Conservation (phyloP, 2,329 filamentous ascomycete genomes). For the Fusarium napiforme region DNA sequence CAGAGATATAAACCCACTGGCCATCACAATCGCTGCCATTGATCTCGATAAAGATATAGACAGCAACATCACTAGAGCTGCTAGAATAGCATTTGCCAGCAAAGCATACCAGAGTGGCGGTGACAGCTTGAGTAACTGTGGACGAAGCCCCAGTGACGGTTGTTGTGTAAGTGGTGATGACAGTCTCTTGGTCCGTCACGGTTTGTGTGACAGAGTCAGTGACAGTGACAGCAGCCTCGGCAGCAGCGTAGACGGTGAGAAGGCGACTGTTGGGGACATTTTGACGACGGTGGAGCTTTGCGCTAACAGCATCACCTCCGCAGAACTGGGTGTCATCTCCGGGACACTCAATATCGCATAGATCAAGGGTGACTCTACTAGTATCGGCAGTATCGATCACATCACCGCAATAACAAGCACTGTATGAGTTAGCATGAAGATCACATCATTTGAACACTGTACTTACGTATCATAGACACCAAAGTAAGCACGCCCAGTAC, state of each 20-base stretch:
- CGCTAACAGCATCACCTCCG: background rate
- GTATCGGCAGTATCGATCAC: background rate
- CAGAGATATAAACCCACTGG: slow-evolving; percentile 29
- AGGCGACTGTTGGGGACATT: slow-evolving; percentile 27
- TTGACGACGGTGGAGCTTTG: background rate
- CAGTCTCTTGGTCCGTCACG: slow-evolving; percentile 19
- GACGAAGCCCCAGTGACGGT: slow-evolving; percentile 11
- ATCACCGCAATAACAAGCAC: background rate
- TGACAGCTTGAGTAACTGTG: slow-evolving; percentile 22
- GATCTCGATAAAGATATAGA: slow-evolving; percentile 36
- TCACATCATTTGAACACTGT: fast-evolving
- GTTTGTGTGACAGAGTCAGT: slow-evolving; percentile 10
- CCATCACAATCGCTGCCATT: slow-evolving; percentile 28
- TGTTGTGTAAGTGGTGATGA: slow-evolving; percentile 30
- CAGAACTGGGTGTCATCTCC: background rate
- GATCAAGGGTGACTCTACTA: background rate
- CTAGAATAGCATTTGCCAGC: slow-evolving; percentile 20
- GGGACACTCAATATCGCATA: background rate
- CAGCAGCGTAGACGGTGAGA: slow-evolving; percentile 33
- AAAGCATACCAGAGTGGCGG: slow-evolving; percentile 30
- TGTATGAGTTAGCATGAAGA: background rate
- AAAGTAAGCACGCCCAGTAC: background rate
- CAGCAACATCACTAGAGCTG: background rate
- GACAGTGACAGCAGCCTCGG: background rate
- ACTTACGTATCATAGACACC: background rate